These are phyloP conservation scores for Pleurostoma richardsiae DNA, from an alignment of 2,329 filamentous ascomycete species.

Conservation along the genomic window DNA sequence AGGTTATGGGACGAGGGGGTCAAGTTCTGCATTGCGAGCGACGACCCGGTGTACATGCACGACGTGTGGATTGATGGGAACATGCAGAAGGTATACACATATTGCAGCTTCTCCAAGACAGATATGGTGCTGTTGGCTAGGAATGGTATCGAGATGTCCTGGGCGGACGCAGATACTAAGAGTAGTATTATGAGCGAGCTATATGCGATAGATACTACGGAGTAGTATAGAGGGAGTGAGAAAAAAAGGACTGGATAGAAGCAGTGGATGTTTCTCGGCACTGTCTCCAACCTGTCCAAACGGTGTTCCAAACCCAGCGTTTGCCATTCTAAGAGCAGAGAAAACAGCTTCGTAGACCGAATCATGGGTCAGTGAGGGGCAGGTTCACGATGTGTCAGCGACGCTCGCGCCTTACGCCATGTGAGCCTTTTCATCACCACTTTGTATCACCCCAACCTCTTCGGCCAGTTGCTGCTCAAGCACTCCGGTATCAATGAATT, in stretches of 20 bases:
- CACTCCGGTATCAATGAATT: slow-evolving; percentile 12
- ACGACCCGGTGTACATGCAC: slow-evolving; percentile 44
- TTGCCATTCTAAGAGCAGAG: too few species aligned
- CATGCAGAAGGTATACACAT: slow-evolving; percentile 34
- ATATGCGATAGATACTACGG: background rate
- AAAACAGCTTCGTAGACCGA: too few species aligned
- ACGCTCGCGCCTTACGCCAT: too few species aligned
- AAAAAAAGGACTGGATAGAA: too few species aligned
- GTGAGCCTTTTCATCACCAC: too few species aligned
- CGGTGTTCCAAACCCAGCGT: too few species aligned
- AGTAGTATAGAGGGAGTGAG: background rate
- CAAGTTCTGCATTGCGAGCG: slow-evolving; percentile 40
- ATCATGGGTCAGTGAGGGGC: too few species aligned
- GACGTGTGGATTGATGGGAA: slow-evolving; percentile 44
- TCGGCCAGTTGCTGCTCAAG: slow-evolving; percentile 13
- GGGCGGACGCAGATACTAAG: slow-evolving; percentile 35
- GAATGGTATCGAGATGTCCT: slow-evolving; percentile 40
- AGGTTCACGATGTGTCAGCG: too few species aligned
- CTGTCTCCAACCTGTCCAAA: too few species aligned
- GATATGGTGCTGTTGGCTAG: slow-evolving; percentile 35
- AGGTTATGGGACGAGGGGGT: slow-evolving; percentile 36
- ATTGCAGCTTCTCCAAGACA: slow-evolving; percentile 29
- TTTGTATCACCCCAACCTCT: background rate
- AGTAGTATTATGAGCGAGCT: background rate
- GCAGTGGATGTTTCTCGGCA: too few species aligned